Evolutionary conservation across 2,329 filamentous ascomycete species (phyloP), one percentile per base, ranked within the genome.

Genomic region (Botrytis sinoallii): DNA sequence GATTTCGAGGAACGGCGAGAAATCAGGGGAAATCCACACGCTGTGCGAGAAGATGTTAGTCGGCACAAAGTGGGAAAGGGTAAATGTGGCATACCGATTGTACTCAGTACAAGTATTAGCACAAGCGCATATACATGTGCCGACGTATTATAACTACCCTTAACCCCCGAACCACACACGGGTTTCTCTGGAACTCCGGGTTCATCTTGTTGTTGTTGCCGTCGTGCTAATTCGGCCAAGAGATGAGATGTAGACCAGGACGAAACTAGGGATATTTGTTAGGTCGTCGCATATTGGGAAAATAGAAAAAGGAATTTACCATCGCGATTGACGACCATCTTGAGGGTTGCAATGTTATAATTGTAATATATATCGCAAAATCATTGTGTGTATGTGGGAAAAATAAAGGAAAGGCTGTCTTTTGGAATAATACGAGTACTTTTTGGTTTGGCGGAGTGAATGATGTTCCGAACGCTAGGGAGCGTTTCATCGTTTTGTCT

Each of bases 61-160:
- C 32, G 40, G 32, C 12, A 40, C 40, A 76, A 55, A 29, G 52
- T n/a, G 66, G 68, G 67, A 74, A 59, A 70, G 44, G 60, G 60
- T 52, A 73, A 59, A 61, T 52, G 16, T 16, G 48, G 38, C 59
- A 52, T 78, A 82, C 86, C 85, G 74, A 85, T 81, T 68, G 86
- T 88, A 75, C 87, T 89, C 78, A 89, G 81, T 16, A 82, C 79
- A 71, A 90, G 83, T 74, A 90, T 88, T 68, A 89, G 82, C 71
- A 89, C 80, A 75, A 90, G 81, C n/a, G 88, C 88, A 77, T 85
- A 84, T 72, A 90, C 86, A 80, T 90, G 88, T 57, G 87, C 80
- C 6, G 84, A 82, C 35, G 86, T 86, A 79, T 89, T 88, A 79
- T 90, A 90, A 74, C 80, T 78, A 32, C 84, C 85, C 71, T 81